Evolutionary conservation across 1,284 basidiomycete species (phyloP).

Genomic region (Acaromyces ingoldii): DNA sequence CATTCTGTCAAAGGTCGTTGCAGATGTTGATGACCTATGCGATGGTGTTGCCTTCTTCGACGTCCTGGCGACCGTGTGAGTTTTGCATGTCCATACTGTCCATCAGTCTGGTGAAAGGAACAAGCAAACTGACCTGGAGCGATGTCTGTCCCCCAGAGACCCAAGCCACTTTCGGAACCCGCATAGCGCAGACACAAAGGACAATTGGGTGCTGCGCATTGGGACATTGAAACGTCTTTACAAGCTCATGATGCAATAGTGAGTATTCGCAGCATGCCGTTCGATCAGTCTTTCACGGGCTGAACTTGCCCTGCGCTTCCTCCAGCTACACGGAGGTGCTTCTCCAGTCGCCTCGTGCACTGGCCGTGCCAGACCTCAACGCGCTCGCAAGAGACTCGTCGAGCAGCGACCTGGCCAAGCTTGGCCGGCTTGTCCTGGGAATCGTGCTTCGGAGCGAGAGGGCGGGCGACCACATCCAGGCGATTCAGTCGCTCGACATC

Average conservation of each 20-base stretch:
- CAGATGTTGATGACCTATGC: constrained; percentile 23
- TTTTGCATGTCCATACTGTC: too few species aligned
- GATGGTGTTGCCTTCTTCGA: constrained; percentile 38
- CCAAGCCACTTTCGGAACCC: constrained; percentile 63
- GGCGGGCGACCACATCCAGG: constrained; percentile 74
- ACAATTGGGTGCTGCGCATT: constrained; percentile 86
- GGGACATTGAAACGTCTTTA: constrained; percentile 75
- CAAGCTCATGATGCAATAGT: constrained; percentile 76
- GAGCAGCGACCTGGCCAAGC: constrained; percentile 63
- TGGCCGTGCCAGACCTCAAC: constrained; percentile 34
- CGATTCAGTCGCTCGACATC: constrained; percentile 73
- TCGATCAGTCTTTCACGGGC: constrained; percentile 55
- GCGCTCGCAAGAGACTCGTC: constrained; percentile 70
- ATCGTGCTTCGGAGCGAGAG: constrained; percentile 75
- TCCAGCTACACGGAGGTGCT: constrained; percentile 25
- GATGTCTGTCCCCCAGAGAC: constrained; percentile 59
- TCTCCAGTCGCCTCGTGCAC: constrained; percentile 15
- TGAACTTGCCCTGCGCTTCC: constrained; percentile 54
- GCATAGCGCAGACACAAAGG: constrained; percentile 53
- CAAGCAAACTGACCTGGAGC: background rate
- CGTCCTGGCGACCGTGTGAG: constrained; percentile 30
- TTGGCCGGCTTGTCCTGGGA: constrained; percentile 80
- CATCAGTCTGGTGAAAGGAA: background rate
- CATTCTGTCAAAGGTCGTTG: background rate
- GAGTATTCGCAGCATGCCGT: background rate